Conservation (phyloP, 352 stramenopile genomes). For the Globisporangium camurandrum region DNA sequence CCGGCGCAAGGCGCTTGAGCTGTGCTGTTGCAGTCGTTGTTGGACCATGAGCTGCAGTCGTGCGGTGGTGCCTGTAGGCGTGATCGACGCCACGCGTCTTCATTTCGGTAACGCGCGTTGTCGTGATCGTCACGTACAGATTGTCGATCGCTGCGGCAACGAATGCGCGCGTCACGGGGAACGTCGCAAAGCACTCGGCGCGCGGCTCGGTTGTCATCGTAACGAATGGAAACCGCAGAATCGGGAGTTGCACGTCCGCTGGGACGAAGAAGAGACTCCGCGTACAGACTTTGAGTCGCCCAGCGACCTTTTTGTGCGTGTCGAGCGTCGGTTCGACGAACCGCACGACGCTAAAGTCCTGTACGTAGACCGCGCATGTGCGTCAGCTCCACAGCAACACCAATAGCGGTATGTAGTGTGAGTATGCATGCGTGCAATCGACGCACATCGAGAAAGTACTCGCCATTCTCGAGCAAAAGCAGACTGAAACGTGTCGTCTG, state of each 20-base stretch:
- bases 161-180: neutral
- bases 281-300: constrained; percentile 83
- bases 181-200: constrained; percentile 33
- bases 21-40: neutral
- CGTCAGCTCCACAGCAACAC: constrained; percentile 10
- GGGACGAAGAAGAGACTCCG: constrained; percentile 90
- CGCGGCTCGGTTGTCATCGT: constrained; percentile 57
- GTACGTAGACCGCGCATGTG: constrained; percentile 10
- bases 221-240: constrained; percentile 85
- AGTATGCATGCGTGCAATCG: too few species aligned
- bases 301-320: constrained; percentile 60
- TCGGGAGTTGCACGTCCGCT: constrained; percentile 66
- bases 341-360: constrained; percentile 82
- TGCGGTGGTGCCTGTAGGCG: constrained; percentile 39
- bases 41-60: neutral
- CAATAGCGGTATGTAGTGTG: neutral
- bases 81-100: constrained; percentile 81
- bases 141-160: neutral
- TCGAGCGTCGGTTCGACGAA: constrained; percentile 54
- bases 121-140: neutral
- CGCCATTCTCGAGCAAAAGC: constrained; percentile 87
- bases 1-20: constrained; percentile 32
- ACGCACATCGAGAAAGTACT: constrained; percentile 89
- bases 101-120: constrained; percentile 63
- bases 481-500: constrained; percentile 80